These are phyloP conservation scores for Diaporthe sp. DNA, from an alignment of 2,329 filamentous ascomycete genomes.

Conservation along the genomic window DNA sequence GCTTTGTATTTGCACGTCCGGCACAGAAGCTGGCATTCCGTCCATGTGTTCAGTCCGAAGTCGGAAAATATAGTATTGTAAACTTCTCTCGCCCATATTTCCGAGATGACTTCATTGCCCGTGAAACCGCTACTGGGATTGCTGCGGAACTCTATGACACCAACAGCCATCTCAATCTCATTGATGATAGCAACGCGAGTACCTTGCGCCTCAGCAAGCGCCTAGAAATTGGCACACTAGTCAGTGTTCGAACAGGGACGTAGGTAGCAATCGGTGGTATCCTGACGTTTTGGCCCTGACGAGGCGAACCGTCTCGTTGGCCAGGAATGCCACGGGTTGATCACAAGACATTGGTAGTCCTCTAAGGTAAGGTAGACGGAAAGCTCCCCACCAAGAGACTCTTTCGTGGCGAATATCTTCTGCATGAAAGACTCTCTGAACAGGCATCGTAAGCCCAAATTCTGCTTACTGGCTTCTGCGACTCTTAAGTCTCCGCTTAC, in stretches of 20 bases:
- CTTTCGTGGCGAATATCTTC: neutral
- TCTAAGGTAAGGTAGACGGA: neutral
- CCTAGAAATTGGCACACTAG: neutral
- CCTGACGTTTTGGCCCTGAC: neutral
- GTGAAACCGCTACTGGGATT: neutral
- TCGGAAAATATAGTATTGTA: neutral
- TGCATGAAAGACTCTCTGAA: neutral
- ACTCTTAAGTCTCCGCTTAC: neutral
- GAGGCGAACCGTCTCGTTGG: too few species aligned
- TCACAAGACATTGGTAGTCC: too few species aligned
- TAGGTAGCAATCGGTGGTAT: neutral
- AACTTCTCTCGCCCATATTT: too few species aligned
- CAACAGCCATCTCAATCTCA: neutral
- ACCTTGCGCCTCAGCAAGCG: neutral
- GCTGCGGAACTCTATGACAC: neutral
- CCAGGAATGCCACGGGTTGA: too few species aligned
- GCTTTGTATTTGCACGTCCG: neutral
- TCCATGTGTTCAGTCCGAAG: neutral
- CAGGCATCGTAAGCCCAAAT: neutral
- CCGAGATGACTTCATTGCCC: neutral
- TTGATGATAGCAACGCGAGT: neutral
- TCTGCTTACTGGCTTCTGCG: neutral
- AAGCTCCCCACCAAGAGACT: neutral
- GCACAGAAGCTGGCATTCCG: neutral
- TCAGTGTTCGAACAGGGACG: neutral